Percentiles rank a stretch among this genome's conserved stretches.
Evolutionary conservation across 2,329 filamentous ascomycete genomes (phyloP).

Genomic region (Botrytis byssoidea): DNA sequence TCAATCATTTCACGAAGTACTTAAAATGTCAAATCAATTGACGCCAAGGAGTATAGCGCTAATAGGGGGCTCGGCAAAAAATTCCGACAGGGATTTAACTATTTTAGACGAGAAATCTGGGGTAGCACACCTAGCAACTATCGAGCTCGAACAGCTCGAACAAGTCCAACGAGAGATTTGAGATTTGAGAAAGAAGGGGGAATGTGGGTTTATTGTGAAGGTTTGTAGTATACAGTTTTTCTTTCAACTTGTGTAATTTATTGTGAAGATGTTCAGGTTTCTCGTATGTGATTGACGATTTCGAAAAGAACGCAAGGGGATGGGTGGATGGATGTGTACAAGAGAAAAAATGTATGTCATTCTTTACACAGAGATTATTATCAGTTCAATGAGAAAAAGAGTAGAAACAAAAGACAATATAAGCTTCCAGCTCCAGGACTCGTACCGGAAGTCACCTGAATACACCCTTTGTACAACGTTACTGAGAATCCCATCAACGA

Average conservation of each 20-base stretch:
- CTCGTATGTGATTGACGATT: not conserved
- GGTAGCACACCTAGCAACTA: not conserved
- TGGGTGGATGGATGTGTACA: not conserved
- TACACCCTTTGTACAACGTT: accelerated
- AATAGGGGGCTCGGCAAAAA: slow-evolving; percentile 7
- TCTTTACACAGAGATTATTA: not conserved
- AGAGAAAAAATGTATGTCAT: not conserved
- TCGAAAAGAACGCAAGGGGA: not conserved
- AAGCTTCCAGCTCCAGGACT: not conserved
- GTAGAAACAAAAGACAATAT: too few species aligned
- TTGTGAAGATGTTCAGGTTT: not conserved
- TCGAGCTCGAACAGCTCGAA: not conserved
- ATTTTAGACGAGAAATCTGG: not conserved
- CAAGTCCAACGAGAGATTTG: not conserved
- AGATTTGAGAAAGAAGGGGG: not conserved
- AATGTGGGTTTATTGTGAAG: accelerated
- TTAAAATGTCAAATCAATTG: accelerated
- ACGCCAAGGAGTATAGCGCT: not conserved
- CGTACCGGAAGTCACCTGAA: not conserved
- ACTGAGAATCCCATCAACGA: not conserved
- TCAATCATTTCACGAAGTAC: not conserved
- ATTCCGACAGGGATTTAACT: not conserved
- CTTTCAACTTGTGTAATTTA: not conserved
- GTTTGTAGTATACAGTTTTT: not conserved
- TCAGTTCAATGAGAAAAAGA: not conserved